These are phyloP conservation scores for Globisporangium radiosum DNA, from an alignment of 352 stramenopile genomes.

Conservation along the genomic window DNA sequence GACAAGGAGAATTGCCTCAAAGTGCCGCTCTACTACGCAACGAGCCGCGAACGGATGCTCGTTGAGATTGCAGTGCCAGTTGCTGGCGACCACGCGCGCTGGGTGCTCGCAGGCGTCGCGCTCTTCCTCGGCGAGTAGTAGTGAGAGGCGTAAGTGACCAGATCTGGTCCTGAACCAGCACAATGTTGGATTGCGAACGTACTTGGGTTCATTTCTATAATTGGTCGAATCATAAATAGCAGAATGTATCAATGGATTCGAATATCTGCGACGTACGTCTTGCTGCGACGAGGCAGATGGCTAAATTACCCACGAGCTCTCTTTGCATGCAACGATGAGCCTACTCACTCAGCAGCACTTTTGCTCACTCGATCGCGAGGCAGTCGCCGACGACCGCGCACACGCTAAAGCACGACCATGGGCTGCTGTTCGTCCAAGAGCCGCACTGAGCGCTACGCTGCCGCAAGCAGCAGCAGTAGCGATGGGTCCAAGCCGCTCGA, in stretches of 20 bases:
- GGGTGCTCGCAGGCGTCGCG: slow-evolving; percentile 76
- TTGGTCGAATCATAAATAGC: background rate
- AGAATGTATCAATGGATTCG: background rate
- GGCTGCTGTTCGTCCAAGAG: slow-evolving; percentile 60
- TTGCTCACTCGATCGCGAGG: slow-evolving; percentile 3
- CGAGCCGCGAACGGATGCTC: slow-evolving; percentile 68
- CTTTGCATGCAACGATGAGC: too few species aligned
- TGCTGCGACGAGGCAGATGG: background rate
- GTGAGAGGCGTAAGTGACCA: background rate
- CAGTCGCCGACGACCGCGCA: background rate
- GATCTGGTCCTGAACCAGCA: too few species aligned
- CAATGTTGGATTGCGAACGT: too few species aligned
- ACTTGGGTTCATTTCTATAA: too few species aligned
- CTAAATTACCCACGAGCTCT: too few species aligned
- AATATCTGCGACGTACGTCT: background rate
- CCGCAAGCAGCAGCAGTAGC: background rate
- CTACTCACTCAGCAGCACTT: too few species aligned
- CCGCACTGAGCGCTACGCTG: slow-evolving; percentile 2
- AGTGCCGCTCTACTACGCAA: slow-evolving; percentile 76
- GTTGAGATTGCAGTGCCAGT: slow-evolving; percentile 81
- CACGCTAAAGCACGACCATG: slow-evolving; percentile 22
- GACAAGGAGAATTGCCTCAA: slow-evolving; percentile 67
- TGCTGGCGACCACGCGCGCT: slow-evolving; percentile 57
- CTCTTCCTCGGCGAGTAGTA: slow-evolving; percentile 74
- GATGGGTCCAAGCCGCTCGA: background rate